These are phyloP conservation scores for slime mould (Dictyostelium discoideum) DNA, from an alignment of 78 protist species.

Conservation along the genomic window dicty_2.7 NC_007090.3:5246501-5247000, in stretches of 20 bases:
- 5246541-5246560: background rate
- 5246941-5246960: conserved; percentile 49
- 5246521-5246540: background rate
- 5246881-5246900: conserved; percentile 49
- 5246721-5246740: conserved; percentile 74
- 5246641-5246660: conserved; percentile 56
- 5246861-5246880: conserved; percentile 77
- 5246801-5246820: conserved; percentile 73
- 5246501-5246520: background rate
- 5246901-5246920: conserved; percentile 56
- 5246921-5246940: conserved; percentile 63
- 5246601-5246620: background rate
- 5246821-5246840: conserved; percentile 77
- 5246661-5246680: conserved; percentile 57
- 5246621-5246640: background rate
- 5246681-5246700: conserved; percentile 31
- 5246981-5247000: conserved; percentile 72
- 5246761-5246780: conserved; percentile 69
- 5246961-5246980: conserved; percentile 64
- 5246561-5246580: background rate
- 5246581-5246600: background rate
- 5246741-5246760: conserved; percentile 72
- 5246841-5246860: conserved; percentile 59
- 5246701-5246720: conserved; percentile 56
- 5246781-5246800: conserved; percentile 63